These are phyloP conservation scores for Gamarada debralockiae DNA, from an alignment of 495 filamentous ascomycete species.

Conservation along the genomic window DNA sequence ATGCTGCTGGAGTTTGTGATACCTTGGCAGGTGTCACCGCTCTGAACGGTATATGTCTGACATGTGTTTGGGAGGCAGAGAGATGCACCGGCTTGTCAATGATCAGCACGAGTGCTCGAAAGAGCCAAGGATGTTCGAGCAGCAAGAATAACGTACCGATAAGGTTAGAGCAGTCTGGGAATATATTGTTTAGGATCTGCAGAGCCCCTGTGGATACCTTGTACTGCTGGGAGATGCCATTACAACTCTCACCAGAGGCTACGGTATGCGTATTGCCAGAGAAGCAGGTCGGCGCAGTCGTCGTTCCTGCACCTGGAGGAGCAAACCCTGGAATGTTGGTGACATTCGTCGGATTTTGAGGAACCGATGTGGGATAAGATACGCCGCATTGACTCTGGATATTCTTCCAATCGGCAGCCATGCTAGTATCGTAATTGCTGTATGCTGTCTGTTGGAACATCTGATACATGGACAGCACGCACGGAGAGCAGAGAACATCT, in stretches of 20 bases:
- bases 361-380: slow-evolving; percentile 7
- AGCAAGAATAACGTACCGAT: no score
- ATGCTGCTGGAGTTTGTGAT: not conserved
- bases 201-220: not conserved
- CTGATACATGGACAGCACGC: not conserved
- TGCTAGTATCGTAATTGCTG: slow-evolving; percentile 9
- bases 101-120: not conserved
- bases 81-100: not conserved
- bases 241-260: not conserved
- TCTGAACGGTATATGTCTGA: not conserved
- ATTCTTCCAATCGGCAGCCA: slow-evolving; percentile 1
- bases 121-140: not conserved
- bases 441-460: slow-evolving; percentile 12
- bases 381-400: slow-evolving; percentile 11
- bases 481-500: not conserved
- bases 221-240: not conserved
- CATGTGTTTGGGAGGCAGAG: not conserved
- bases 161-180: slow-evolving; percentile 2
- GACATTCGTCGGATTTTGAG: not conserved
- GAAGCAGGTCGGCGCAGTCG: not conserved
- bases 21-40: not conserved
- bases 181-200: not conserved
- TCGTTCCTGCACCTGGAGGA: not conserved
- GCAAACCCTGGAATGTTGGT: slow-evolving; percentile 2
- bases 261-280: slow-evolving; percentile 4